Evolutionary conservation across 441 rosid species (phyloP), one percentile per base, ranked within the genome.

Genomic region (Euphorbia neoarborescens): DNA sequence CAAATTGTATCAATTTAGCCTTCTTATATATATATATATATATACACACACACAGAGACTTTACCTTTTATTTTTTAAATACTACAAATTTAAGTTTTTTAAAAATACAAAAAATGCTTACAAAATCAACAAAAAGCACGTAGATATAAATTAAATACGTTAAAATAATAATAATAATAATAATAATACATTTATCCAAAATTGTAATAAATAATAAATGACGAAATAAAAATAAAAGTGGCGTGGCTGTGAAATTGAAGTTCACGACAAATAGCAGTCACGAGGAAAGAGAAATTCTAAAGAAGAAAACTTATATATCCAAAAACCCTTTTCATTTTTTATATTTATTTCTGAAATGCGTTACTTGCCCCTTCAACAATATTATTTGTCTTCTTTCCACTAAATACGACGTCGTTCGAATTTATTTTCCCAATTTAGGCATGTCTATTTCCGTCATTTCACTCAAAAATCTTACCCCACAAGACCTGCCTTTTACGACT

Each of bases 401-500:
- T 12, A 3, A 28, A 64, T 40, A 62, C 68, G 68, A 0, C 68
- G 35, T 8, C 68, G 68, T 65, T 25, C 6, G 10, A 0, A 10
- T 4, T 11, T n/a, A 20, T 7, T 51, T 40, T 5, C 28, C 0
- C 0, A 0, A 2, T 42, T 1, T 40, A 40, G 19, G 8, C 1
- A 12, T 59, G 59, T 69, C 17, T 50, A 48, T 28, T 75, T 34
- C 19, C 11, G 77, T 72, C 62, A 65, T 79, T 75, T 70, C 66
- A 13, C 6, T 3, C 24, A 1, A 42, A 38, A 37, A 17, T 8
- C 34, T 7, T 28, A 51, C 48, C 74, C 34, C 71, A 34, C 59
- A 32, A 69, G 54, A 53, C 72, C 40, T 25, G 62, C 20, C 66
- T 66, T 75, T 72, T 73, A 54, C 70, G 69, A 65, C 74, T 72